phyloP scores from a whole-genome alignment of 768 basidiomycete species.

The Agaricus blazei region DNA sequence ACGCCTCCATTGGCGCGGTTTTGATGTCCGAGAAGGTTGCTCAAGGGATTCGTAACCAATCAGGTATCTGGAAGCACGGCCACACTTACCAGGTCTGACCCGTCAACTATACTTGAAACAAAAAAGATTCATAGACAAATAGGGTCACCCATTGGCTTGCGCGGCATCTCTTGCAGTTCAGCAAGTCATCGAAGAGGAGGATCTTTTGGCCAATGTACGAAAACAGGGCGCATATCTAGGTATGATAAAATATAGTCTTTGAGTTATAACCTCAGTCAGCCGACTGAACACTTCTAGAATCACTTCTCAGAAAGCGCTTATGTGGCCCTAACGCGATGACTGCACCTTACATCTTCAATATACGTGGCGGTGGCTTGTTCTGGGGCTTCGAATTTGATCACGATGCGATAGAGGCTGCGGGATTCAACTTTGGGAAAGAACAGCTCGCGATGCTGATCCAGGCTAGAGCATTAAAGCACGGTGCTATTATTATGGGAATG shows the following conservation, averaged over 20 bases:
- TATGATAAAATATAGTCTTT: conserved; percentile 11
- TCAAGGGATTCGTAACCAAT: conserved; percentile 59
- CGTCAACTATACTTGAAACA: background rate
- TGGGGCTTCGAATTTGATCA: conserved; percentile 85
- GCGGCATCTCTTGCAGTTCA: conserved; percentile 82
- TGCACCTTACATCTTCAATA: conserved; percentile 68
- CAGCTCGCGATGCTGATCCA: conserved; percentile 68
- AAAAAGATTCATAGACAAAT: background rate
- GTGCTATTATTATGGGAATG: conserved; percentile 71
- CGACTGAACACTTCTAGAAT: conserved; percentile 20
- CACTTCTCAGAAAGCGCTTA: conserved; percentile 51
- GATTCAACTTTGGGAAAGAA: conserved; percentile 45
- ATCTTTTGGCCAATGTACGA: conserved; percentile 63
- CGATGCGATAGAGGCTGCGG: conserved; percentile 31
- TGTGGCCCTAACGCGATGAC: conserved; percentile 49
- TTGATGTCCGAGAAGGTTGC: conserved; percentile 71
- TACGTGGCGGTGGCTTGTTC: conserved; percentile 81
- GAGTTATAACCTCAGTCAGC: background rate
- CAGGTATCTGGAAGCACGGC: conserved; percentile 77
- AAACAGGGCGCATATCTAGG: conserved; percentile 57
- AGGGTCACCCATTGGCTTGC: conserved; percentile 74
- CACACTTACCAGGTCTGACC: conserved; percentile 71
- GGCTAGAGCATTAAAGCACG: conserved; percentile 60
- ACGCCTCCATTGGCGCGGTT: conserved; percentile 78
- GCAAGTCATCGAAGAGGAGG: conserved; percentile 60